Conservation (phyloP, 345 rosid genomes). For the Kernera saxatilis region DNA sequence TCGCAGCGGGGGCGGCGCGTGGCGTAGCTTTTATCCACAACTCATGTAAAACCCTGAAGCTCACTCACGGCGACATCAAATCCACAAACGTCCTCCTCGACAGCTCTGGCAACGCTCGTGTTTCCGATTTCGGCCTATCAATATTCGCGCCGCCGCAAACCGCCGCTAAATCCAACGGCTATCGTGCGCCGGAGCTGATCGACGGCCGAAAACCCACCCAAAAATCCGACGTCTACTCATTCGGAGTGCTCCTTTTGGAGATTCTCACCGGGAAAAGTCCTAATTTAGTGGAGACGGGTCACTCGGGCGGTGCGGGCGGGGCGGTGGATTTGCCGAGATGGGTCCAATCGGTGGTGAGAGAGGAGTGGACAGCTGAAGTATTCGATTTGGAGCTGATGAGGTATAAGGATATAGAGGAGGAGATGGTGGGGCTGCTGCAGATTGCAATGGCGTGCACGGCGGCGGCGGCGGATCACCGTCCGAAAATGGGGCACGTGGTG, state of each 20-base stretch:
- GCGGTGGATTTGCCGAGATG: constrained; percentile 63
- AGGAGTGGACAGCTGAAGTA: constrained; percentile 88
- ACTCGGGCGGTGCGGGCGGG: constrained; percentile 38
- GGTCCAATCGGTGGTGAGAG: constrained; percentile 81
- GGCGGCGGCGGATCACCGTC: constrained; percentile 52
- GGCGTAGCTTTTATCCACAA: constrained; percentile 68
- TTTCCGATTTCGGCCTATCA: constrained; percentile 69
- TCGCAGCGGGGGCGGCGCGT: constrained; percentile 77
- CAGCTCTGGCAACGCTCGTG: constrained; percentile 52
- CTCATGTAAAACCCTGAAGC: constrained; percentile 70
- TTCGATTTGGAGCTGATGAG: constrained; percentile 83
- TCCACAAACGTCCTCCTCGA: constrained; percentile 82
- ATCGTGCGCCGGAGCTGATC: constrained; percentile 56
- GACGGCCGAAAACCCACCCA: constrained; percentile 53
- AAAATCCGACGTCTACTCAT: constrained; percentile 74
- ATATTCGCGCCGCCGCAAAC: constrained; percentile 39
- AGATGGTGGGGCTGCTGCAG: constrained; percentile 73
- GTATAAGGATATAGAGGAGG: constrained; percentile 78
- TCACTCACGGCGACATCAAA: constrained; percentile 77
- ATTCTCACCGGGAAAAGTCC: constrained; percentile 80
- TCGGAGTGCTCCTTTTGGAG: constrained; percentile 72
- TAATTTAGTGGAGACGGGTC: constrained; percentile 44
- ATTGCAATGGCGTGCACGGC: constrained; percentile 64
- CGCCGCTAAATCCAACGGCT: constrained; percentile 55
- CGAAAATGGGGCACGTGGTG: constrained; percentile 53